Percentiles rank a stretch among this genome's conserved stretches.
Conservation (phyloP, 83 land plant species). For the Picea mariana region DNA sequence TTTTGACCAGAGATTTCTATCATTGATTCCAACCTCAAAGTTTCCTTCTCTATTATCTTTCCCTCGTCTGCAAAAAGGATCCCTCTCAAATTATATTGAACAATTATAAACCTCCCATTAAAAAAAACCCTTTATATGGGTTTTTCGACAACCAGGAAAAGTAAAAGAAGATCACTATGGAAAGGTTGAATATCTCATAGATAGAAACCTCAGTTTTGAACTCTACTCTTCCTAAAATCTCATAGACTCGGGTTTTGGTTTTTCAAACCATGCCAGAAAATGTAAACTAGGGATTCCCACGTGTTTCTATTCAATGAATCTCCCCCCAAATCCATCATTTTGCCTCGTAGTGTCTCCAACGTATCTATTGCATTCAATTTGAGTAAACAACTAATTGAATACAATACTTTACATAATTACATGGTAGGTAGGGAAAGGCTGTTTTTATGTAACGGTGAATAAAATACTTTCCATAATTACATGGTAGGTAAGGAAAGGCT, state of each 20-base stretch:
- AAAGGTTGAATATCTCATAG: too few relatives aligned
- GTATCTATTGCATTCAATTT: constrained; percentile 36
- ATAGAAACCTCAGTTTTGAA: too few relatives aligned
- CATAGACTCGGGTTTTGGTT: constrained; percentile 27
- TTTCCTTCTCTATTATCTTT: constrained; percentile 46
- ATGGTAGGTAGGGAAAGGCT: too few relatives aligned
- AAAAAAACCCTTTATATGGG: neutral
- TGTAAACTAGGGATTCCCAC: constrained; percentile 46
- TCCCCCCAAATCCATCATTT: constrained; percentile 35
- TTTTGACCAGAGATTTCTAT: constrained; percentile 48
- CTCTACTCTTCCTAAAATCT: constrained; percentile 12
- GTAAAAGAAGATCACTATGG: too few relatives aligned
- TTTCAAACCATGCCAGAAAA: constrained; percentile 17
- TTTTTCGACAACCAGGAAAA: too few relatives aligned
- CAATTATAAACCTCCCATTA: constrained; percentile 66
- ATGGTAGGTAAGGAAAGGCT: too few relatives aligned
- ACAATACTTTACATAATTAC: too few relatives aligned
- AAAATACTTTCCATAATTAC: too few relatives aligned
- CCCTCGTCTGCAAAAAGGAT: constrained; percentile 53
- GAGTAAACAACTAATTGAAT: neutral
- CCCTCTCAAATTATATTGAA: constrained; percentile 62
- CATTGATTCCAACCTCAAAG: constrained; percentile 46
- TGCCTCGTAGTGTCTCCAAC: constrained; percentile 33
- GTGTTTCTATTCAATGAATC: constrained; percentile 42
- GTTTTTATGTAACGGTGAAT: too few relatives aligned